Base-by-base conservation (phyloP, 2,329 filamentous ascomycete genomes). In the Penicillium thymicola region DNA sequence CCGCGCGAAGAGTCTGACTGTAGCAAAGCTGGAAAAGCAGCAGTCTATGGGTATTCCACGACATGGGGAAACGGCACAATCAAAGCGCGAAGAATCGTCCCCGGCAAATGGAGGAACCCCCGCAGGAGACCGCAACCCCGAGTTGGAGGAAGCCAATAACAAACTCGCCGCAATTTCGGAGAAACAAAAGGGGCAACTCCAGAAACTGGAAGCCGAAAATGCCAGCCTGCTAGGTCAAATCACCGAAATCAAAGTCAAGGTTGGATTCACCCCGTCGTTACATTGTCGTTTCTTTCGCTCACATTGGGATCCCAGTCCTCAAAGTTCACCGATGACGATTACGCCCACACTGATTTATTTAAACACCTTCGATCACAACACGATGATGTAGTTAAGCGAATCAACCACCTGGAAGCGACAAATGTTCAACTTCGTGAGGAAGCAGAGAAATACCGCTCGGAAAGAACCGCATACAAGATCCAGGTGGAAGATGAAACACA, bases 1-100 rank as follows among this genome's bases (percentile, higher is more conserved):
- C 72, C 86, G 94, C 42, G 85, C 89, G 25, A 93, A 90, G 74
- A 99, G 94, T 70, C 79, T 86, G 16, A 92, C 96, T 55, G 92
- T 97, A 1, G 89, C 92, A 59, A 96, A 96, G 72, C 76, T 99
- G 58, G 94, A 97, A 72, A 89, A 91, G 67, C 90, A 96, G 75
- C 92, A 92, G 32, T 84, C 92, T 50, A 83, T 89, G 57, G 88
- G 88, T 55, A 85, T 83, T 14, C 74, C 76, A 42, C 80, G 77
- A 59, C 76, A 75, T 30, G 75, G 76, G 18, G 78, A 79, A 44
- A 73, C 71, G 43, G 74, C 80, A 3, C 77, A 80, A 28, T 75
- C 73, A 45, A 79, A 76, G 54, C 80, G 82, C 47, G 81, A 83
- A 52, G 69, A 74, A 69, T 77, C 80, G 5, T 75, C 78, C 6